Conservation (phyloP, 768 basidiomycete genomes). For the Mycena amicta region DNA sequence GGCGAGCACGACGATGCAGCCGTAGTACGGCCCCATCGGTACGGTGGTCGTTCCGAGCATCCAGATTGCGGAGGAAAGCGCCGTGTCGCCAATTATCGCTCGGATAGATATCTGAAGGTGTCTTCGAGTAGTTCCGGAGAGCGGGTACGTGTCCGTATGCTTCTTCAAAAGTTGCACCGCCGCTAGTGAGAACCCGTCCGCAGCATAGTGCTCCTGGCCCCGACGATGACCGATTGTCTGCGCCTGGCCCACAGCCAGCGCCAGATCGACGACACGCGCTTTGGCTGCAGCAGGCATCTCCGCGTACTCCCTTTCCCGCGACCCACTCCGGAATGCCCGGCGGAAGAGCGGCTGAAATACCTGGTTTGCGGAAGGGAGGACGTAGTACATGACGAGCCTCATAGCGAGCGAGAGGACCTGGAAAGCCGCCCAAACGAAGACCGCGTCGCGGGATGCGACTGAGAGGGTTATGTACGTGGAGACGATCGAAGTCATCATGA, state of each 20-base stretch:
- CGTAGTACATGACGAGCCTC: constrained; percentile 25
- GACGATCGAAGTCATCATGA: constrained; percentile 23
- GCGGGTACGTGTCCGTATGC: constrained; percentile 2
- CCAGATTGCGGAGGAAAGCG: constrained; percentile 28
- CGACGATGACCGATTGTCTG: constrained; percentile 24
- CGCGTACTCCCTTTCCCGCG: background rate
- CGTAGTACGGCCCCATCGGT: constrained; percentile 30
- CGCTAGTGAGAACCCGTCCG: constrained; percentile 4
- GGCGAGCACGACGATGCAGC: constrained; percentile 27
- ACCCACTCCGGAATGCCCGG: background rate
- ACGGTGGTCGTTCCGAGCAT: constrained; percentile 22
- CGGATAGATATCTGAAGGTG: constrained; percentile 13
- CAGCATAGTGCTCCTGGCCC: constrained; percentile 18
- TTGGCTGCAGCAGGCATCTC: constrained; percentile 12
- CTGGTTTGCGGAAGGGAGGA: constrained; percentile 16
- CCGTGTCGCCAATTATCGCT: constrained; percentile 29
- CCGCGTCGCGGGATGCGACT: constrained; percentile 9
- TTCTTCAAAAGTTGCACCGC: background rate
- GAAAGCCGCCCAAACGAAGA: constrained; percentile 26
- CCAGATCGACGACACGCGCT: constrained; percentile 22
- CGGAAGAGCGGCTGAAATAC: constrained; percentile 9
- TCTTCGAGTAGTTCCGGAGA: background rate
- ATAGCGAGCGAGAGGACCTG: constrained; percentile 28
- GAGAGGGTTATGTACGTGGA: constrained; percentile 26
- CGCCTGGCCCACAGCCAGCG: constrained; percentile 15